Conservation (phyloP, 371 early-diverging fungal genomes). For the Thermomucor indicae-seudaticae region DNA sequence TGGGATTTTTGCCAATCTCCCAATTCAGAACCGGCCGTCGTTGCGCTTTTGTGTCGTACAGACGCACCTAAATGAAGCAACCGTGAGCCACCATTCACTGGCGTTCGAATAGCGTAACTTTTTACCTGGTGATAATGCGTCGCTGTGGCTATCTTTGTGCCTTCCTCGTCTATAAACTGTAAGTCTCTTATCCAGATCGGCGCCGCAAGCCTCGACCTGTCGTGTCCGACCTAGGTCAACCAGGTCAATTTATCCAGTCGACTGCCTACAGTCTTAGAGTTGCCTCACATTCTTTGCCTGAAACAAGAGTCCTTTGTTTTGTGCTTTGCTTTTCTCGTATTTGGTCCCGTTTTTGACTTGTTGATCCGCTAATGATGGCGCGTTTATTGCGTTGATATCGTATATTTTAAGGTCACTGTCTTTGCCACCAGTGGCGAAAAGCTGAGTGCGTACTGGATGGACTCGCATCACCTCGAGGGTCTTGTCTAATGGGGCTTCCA, state of each 20-base stretch:
- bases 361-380: neutral
- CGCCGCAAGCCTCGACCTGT: conserved; percentile 53
- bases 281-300: conserved; percentile 60
- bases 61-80: conserved; percentile 49
- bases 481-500: conserved; percentile 12
- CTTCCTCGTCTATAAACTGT: conserved; percentile 58
- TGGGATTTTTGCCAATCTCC: conserved; percentile 67
- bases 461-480: conserved; percentile 55
- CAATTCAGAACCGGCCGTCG: conserved; percentile 68
- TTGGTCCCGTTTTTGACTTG: conserved; percentile 17
- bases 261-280: too few relatives aligned
- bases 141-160: conserved; percentile 54
- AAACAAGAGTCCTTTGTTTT: conserved; percentile 47
- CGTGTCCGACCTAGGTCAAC: neutral
- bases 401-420: conserved; percentile 80
- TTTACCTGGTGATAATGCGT: conserved; percentile 74
- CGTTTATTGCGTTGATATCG: conserved; percentile 47
- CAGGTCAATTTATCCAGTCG: neutral
- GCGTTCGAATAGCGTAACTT: neutral
- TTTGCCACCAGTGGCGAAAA: conserved; percentile 85
- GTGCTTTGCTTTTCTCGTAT: conserved; percentile 36
- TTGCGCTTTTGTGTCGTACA: conserved; percentile 72
- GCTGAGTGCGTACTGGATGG: conserved; percentile 56
- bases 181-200: conserved; percentile 89
- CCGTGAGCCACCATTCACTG: neutral